Conservation (phyloP, 169 alveolate genomes). For the Plasmodium billcollinsi region DNA sequence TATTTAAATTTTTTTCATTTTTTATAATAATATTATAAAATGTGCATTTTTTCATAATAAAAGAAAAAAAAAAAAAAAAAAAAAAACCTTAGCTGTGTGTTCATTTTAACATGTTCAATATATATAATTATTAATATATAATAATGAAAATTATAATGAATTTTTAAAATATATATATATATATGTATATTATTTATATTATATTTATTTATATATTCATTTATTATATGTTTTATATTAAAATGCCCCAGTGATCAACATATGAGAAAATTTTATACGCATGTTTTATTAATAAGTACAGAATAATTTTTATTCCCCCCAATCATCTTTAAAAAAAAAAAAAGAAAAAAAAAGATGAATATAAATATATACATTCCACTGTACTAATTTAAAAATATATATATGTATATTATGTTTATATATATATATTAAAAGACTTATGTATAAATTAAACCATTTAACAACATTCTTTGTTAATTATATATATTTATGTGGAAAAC, state of each 20-base stretch:
- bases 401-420: too few relatives aligned
- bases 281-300: conserved; percentile 14
- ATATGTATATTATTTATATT: neutral
- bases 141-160: neutral
- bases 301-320: neutral
- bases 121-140: too few relatives aligned
- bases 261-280: neutral
- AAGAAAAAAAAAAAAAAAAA: neutral
- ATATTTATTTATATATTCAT: too few relatives aligned
- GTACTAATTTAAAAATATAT: too few relatives aligned
- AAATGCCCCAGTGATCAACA: neutral
- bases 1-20: conserved; percentile 7
- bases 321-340: too few relatives aligned
- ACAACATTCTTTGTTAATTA: too few relatives aligned
- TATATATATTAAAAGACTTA: too few relatives aligned
- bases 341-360: too few relatives aligned
- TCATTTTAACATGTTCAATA: neutral
- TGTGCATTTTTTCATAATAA: conserved; percentile 15
- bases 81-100: conserved; percentile 19
- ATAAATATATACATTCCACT: too few relatives aligned
- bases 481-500: too few relatives aligned
- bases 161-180: conserved; percentile 9
- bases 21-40: neutral
- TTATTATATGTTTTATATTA: too few relatives aligned
- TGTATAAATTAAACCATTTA: too few relatives aligned